phyloP scores from a whole-genome alignment of 148 eudicot genomes.

The Cornus florida region DNA sequence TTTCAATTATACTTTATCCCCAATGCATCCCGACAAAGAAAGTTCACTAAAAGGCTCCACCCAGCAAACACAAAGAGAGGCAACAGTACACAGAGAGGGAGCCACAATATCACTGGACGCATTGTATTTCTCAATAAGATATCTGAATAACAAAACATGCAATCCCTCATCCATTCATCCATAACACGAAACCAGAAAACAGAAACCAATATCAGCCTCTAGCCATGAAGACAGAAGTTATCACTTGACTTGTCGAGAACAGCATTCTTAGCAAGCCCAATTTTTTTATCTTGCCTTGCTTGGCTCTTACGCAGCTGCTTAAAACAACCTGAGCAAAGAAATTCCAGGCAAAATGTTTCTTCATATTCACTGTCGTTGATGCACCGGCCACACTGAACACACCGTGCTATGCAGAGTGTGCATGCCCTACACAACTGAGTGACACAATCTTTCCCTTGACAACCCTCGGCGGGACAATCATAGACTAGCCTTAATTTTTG shows the following conservation, averaged over 20 bases:
- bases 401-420: conserved; percentile 42
- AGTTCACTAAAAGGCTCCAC: not conserved
- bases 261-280: not conserved
- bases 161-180: not conserved
- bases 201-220: conserved; percentile 8
- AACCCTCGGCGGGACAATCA: conserved; percentile 44
- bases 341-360: conserved; percentile 38
- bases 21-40: not conserved
- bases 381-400: conserved; percentile 47
- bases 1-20: not conserved
- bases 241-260: conserved; percentile 5
- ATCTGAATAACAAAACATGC: not conserved
- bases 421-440: conserved; percentile 39
- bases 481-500: conserved; percentile 33
- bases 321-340: conserved; percentile 36
- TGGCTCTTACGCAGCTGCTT: conserved; percentile 9
- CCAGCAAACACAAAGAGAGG: conserved; percentile 4
- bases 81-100: conserved; percentile 7
- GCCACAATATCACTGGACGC: not conserved
- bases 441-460: conserved; percentile 19
- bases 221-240: conserved; percentile 33
- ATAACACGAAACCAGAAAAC: not conserved
- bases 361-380: conserved; percentile 27
- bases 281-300: not conserved
- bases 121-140: not conserved